Evolutionary conservation across 352 stramenopile species (phyloP), one percentile per base, ranked within the genome.

Genomic region (Achlya hypogyna): DNA sequence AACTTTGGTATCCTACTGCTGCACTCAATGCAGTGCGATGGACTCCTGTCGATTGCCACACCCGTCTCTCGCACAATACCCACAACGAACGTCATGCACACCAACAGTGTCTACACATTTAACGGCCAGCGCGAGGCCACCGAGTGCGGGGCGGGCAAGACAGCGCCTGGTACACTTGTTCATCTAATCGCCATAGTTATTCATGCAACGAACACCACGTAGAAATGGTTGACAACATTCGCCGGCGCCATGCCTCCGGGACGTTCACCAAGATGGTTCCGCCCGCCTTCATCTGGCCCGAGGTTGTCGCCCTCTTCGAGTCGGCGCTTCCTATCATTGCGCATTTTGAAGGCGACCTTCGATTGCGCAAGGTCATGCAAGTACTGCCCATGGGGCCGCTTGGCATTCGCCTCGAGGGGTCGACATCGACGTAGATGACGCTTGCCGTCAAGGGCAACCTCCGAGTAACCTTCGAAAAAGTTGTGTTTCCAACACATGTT

Each of bases 221-320:
- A 67, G 60, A 67, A 10, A 58, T 67, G 60, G 18, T 67, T 10
- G 60, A 67, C 31, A 67, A 67, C 43, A 67, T 67, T 58, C 60
- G 60, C n/a, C 23, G 60, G 20, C 60, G 60, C 12, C 60, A 67
- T 45, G 60, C 60, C 4, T 67, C 60, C 40, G 60, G 60, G 18
- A 67, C 60, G 23, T 67, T 67, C 25, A 67, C 60, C 40, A 67
- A 67, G 42, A 23, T 67, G 5, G 32, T 67, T 18, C 27, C 51
- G n/a, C 60, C 60, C 1, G 8, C 60, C 9, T 5, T 23, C 16
- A 58, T 45, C 2, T 67, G 60, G 60, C 12, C 8, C 4, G 23
- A 67, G 5, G 47, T 67, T 5, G 28, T 56, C 14, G 25, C 22
- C 16, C 51, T 42, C 22, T 67, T 34, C 23, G 32, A 28, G 20